Percentiles rank a stretch among this genome's conserved stretches.
Evolutionary conservation across 441 rosid genomes (phyloP).

Genomic region (Raphanus hybrid): DNA sequence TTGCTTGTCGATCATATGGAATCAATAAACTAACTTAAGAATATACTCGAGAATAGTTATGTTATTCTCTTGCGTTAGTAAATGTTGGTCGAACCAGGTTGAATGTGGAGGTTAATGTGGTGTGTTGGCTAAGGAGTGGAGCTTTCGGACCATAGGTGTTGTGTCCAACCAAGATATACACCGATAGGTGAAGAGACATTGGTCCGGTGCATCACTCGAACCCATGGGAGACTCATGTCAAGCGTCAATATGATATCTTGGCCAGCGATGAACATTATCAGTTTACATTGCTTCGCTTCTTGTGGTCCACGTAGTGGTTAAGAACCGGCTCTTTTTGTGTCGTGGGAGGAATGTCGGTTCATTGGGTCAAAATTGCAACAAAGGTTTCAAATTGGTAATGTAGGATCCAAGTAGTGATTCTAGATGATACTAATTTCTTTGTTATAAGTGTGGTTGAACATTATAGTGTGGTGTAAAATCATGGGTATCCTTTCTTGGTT

Average conservation of each 20-base stretch:
- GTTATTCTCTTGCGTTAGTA: background rate
- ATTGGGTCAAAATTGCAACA: background rate
- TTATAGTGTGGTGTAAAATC: background rate
- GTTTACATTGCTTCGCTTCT: background rate
- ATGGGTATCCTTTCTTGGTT: background rate
- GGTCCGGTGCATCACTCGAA: background rate
- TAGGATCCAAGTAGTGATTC: background rate
- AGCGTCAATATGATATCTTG: background rate
- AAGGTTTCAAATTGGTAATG: background rate
- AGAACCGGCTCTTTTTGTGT: background rate
- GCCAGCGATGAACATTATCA: background rate
- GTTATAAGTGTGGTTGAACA: background rate
- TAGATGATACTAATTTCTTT: background rate
- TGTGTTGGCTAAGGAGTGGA: background rate
- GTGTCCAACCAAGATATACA: background rate
- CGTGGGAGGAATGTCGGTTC: background rate
- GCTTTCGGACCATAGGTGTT: background rate
- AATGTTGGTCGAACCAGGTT: background rate
- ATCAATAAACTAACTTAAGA: background rate
- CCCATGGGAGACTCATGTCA: background rate
- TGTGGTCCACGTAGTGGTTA: background rate
- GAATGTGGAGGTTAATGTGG: background rate
- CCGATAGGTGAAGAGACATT: background rate
- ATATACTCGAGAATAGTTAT: background rate
- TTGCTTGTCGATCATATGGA: background rate